Conservation (phyloP, 805 yeast genomes). For the Sugiyamaella americana region DNA sequence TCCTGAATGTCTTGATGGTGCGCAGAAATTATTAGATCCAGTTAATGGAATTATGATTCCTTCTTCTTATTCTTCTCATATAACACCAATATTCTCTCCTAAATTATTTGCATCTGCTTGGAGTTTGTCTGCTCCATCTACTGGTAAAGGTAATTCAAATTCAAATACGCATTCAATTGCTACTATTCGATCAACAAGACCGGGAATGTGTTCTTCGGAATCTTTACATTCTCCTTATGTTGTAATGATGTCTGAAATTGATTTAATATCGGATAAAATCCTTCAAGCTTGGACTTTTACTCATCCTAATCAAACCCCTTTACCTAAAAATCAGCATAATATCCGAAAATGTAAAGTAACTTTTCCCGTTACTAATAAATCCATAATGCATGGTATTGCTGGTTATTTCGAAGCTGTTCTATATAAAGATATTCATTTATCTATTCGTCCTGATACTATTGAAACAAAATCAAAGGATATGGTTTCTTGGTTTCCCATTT, state of each 20-base stretch:
- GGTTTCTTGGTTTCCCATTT: slow-evolving; percentile 63
- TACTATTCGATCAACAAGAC: not conserved
- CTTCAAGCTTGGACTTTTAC: slow-evolving; percentile 55
- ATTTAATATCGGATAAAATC: slow-evolving; percentile 39
- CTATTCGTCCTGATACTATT: slow-evolving; percentile 42
- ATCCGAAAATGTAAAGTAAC: slow-evolving; percentile 30
- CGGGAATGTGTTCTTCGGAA: not conserved
- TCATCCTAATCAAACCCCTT: slow-evolving; percentile 40
- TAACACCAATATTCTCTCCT: slow-evolving; percentile 66
- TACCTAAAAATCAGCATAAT: slow-evolving; percentile 19
- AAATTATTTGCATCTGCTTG: slow-evolving; percentile 34
- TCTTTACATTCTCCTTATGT: slow-evolving; percentile 40
- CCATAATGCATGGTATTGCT: slow-evolving; percentile 62
- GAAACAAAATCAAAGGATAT: slow-evolving; percentile 37
- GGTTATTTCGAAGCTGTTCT: slow-evolving; percentile 71
- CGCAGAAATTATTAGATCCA: slow-evolving; percentile 38
- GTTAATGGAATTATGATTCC: slow-evolving; percentile 56
- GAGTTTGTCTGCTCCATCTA: not conserved
- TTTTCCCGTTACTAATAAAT: slow-evolving; percentile 43
- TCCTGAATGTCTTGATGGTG: slow-evolving; percentile 66
- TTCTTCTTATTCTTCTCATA: slow-evolving; percentile 46
- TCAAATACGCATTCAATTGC: not conserved
- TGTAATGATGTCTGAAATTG: slow-evolving; percentile 36
- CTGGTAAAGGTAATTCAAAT: not conserved
- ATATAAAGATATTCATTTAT: slow-evolving; percentile 51